Evolutionary conservation across 1,284 basidiomycete genomes (phyloP).

Genomic region (Cryptococcus floricola): DNA sequence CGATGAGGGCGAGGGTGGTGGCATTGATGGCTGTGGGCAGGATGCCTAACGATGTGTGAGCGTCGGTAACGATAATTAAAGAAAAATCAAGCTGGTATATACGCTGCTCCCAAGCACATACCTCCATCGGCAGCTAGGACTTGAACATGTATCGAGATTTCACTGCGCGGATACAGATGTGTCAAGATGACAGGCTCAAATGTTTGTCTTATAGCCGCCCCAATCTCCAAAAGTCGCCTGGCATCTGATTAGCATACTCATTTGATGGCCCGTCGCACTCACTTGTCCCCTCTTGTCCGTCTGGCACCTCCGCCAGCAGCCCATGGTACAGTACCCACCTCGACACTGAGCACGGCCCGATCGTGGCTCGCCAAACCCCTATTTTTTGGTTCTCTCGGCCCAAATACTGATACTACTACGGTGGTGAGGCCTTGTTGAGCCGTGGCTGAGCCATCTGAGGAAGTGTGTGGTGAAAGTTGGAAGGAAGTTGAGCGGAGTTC

Average conservation of each 20-base stretch:
- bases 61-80: not conserved
- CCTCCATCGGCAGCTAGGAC: constrained; percentile 88
- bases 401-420: constrained; percentile 81
- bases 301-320: constrained; percentile 75
- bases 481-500: constrained; percentile 82
- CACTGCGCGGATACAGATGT: constrained; percentile 83
- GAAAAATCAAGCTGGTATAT: not conserved
- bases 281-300: constrained; percentile 82
- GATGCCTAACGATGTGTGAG: constrained; percentile 55
- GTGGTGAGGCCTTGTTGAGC: constrained; percentile 87
- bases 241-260: not conserved
- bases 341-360: constrained; percentile 77
- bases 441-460: constrained; percentile 76
- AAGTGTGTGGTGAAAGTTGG: constrained; percentile 67
- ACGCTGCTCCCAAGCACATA: constrained; percentile 23
- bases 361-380: constrained; percentile 72
- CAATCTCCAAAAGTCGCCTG: constrained; percentile 85
- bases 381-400: constrained; percentile 80
- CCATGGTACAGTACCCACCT: constrained; percentile 79
- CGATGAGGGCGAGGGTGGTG: constrained; percentile 83
- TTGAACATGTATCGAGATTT: constrained; percentile 91
- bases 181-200: constrained; percentile 94
- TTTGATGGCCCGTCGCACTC: constrained; percentile 9
- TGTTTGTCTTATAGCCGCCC: constrained; percentile 80
- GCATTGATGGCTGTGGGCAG: constrained; percentile 94